Evolutionary conservation across 306 rosid genomes (phyloP), one percentile per base, ranked within the genome.

Genomic region (Trifolium pratense): DNA sequence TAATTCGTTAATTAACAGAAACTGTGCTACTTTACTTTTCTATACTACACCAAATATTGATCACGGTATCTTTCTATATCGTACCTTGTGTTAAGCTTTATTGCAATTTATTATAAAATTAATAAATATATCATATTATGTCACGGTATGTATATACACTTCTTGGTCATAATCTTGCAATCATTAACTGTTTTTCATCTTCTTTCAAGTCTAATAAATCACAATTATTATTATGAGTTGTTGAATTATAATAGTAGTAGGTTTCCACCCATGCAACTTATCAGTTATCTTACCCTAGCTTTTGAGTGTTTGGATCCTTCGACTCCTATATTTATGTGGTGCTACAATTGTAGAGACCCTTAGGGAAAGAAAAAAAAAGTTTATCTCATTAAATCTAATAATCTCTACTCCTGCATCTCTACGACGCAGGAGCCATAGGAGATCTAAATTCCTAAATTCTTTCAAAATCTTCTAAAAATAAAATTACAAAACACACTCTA

Each of bases 151-250:
- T 60, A 31, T 0, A 18, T 32, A 32, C 8, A 40, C 15, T 16
- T 4, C 68, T 5, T 31, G 0, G 0, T 36, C 46, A 18, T 39
- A 40, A 39, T 66, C 78, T 62, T 11, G 18, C 68, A 71, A 73
- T 79, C 78, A 79, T 36, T 79, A 66, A 23, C 49, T 23, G 0
- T 20, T 43, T 68, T 79, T 58, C 37, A 59, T 67, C 75, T 26
- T 56, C 55, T 45, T 7, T 3, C 32, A 56, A 31, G 2, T 64
- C 69, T 45, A 72, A 31, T 68, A 55, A 0, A 21, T 31, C 48
- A 23, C 59, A 4, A 37, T 62, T 15, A 16, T 20, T 25, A 3
- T 52, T 37, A 70, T 39, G 49, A 52, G 56, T 18, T 64, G 48
- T 17, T 63, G 14, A 8, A 25, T 25, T 25, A 25, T 25, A 25